Conservation (phyloP, 2,329 filamentous ascomycete species). For the Botrytis elliptica region DNA sequence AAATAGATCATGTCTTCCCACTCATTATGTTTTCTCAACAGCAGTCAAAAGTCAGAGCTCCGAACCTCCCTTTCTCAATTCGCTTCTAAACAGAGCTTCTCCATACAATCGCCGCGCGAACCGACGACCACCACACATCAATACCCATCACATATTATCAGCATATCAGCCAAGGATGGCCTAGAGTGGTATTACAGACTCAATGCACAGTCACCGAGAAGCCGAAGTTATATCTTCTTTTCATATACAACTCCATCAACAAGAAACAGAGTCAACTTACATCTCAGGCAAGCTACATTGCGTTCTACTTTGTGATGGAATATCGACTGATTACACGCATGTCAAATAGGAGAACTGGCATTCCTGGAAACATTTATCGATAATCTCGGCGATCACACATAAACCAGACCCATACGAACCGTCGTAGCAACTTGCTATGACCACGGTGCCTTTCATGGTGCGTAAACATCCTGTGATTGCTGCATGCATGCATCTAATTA, state of each 20-base stretch:
- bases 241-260: background rate
- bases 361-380: background rate
- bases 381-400: conserved; percentile 2
- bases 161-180: background rate
- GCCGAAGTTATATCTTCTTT: background rate
- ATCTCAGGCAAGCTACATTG: background rate
- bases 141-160: background rate
- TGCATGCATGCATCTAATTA: background rate
- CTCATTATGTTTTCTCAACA: background rate
- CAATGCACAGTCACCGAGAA: background rate
- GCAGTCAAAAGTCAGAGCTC: background rate
- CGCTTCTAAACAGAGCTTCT: background rate
- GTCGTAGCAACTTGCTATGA: background rate
- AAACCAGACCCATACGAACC: background rate
- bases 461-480: background rate
- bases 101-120: background rate
- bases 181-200: background rate
- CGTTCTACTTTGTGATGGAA: background rate
- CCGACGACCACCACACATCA: background rate
- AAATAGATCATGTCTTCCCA: background rate
- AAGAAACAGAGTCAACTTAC: background rate
- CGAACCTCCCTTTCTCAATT: background rate
- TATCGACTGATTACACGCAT: background rate
- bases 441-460: background rate
- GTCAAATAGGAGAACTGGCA: background rate